These are phyloP conservation scores for Multifurca ochricompacta DNA, from an alignment of 768 basidiomycete species.

Conservation along the genomic window DNA sequence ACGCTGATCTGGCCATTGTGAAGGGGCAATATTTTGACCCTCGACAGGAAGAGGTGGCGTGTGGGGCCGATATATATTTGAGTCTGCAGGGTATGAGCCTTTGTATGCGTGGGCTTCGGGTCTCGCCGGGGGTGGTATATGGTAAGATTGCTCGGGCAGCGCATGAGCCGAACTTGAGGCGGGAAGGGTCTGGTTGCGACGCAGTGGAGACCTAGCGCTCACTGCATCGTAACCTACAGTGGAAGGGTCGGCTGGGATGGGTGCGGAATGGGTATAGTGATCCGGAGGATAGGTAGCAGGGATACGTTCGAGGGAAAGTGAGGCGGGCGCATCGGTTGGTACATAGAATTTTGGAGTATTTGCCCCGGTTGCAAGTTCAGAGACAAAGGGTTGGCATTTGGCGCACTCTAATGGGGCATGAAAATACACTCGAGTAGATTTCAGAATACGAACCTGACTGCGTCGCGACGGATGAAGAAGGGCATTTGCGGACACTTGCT, in stretches of 20 bases:
- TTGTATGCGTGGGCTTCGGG: slow-evolving; percentile 1
- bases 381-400: slow-evolving; percentile 20
- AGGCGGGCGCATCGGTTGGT: slow-evolving; percentile 11
- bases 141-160: slow-evolving; percentile 6
- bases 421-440: background rate
- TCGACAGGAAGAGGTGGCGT: background rate
- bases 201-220: background rate
- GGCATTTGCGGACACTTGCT: slow-evolving; percentile 5
- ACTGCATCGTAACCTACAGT: background rate
- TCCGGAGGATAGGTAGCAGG: slow-evolving; percentile 5
- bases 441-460: slow-evolving; percentile 1
- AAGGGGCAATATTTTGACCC: background rate
- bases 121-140: background rate
- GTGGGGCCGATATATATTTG: background rate
- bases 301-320: slow-evolving; percentile 8
- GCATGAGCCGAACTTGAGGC: background rate
- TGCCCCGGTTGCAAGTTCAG: slow-evolving; percentile 29
- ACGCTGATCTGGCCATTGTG: background rate
- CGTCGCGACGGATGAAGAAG: background rate
- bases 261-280: slow-evolving; percentile 3
- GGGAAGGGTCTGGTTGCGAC: slow-evolving; percentile 15
- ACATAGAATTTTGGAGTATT: slow-evolving; percentile 25
- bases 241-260: background rate
- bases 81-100: background rate
- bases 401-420: slow-evolving; percentile 6